These are phyloP conservation scores for Tubosaeta brunneosetosa DNA, from an alignment of 768 basidiomycete genomes.

Conservation along the genomic window DNA sequence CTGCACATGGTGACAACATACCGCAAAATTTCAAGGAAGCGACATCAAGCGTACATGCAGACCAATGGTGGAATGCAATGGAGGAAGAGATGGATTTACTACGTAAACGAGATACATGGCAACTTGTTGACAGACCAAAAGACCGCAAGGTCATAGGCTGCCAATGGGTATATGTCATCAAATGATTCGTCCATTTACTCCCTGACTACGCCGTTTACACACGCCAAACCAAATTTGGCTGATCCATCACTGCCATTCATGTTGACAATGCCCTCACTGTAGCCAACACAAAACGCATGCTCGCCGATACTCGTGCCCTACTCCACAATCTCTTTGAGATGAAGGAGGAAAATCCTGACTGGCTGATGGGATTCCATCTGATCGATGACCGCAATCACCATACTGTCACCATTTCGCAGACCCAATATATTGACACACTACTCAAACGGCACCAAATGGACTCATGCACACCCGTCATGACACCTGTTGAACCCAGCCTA, in stretches of 20 bases:
- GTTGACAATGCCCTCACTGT: conserved; percentile 2
- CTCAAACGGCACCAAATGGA: not conserved
- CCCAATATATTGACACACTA: not conserved
- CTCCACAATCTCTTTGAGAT: not conserved
- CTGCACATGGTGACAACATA: not conserved
- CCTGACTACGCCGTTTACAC: not conserved
- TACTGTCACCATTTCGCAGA: not conserved
- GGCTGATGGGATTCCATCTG: not conserved
- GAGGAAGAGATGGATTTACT: conserved; percentile 5
- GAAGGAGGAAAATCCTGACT: not conserved
- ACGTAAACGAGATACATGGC: conserved; percentile 3
- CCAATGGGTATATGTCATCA: not conserved
- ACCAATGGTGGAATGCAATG: conserved; percentile 1
- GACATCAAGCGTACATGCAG: not conserved
- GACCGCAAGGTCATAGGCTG: not conserved
- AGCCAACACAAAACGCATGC: not conserved
- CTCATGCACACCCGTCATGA: not conserved
- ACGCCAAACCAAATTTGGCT: not conserved
- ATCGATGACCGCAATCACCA: not conserved
- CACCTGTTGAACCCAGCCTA: not conserved
- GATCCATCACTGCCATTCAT: not conserved
- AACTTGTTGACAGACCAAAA: conserved; percentile 3
- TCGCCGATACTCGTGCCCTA: not conserved
- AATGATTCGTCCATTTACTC: not conserved
- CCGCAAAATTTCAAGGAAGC: not conserved